Evolutionary conservation across 2,329 filamentous ascomycete species (phyloP).

Genomic region (Colletotrichum brevisporum): DNA sequence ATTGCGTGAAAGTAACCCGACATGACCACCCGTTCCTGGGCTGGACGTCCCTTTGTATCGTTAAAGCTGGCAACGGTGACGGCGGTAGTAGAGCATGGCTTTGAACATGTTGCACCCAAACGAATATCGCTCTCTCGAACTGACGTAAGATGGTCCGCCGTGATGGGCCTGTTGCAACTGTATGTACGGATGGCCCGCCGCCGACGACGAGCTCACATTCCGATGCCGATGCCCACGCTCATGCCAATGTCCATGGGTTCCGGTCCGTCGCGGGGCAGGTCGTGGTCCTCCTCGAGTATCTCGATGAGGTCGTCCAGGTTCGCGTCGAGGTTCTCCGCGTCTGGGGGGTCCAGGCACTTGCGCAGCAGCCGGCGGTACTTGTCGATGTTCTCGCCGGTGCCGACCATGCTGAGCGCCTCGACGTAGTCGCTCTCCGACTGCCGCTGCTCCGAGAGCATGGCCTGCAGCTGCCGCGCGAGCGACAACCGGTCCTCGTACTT

Average conservation of each 20-base stretch:
- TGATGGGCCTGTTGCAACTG: not conserved
- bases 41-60: not conserved
- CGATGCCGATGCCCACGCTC: slow-evolving; percentile 34
- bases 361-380: slow-evolving; percentile 80
- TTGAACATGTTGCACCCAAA: slow-evolving; percentile 24
- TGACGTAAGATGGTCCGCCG: too few species aligned
- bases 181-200: not conserved
- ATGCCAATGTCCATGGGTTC: slow-evolving; percentile 47
- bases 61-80: slow-evolving; percentile 4
- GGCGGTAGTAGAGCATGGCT: not conserved
- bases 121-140: not conserved
- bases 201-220: slow-evolving; percentile 13
- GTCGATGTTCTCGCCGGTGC: slow-evolving; percentile 80
- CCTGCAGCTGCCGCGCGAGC: slow-evolving; percentile 70
- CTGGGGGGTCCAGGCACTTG: slow-evolving; percentile 76
- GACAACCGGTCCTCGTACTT: slow-evolving; percentile 68
- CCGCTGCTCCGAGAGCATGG: slow-evolving; percentile 71
- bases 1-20: not conserved
- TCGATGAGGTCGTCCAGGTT: slow-evolving; percentile 73
- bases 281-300: slow-evolving; percentile 74
- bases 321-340: slow-evolving; percentile 77
- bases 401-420: slow-evolving; percentile 76
- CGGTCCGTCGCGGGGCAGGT: slow-evolving; percentile 57
- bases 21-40: too few species aligned
- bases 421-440: slow-evolving; percentile 77